These are phyloP conservation scores for Xylariaceae sp. DNA, from an alignment of 2,329 filamentous ascomycete species.

Conservation along the genomic window DNA sequence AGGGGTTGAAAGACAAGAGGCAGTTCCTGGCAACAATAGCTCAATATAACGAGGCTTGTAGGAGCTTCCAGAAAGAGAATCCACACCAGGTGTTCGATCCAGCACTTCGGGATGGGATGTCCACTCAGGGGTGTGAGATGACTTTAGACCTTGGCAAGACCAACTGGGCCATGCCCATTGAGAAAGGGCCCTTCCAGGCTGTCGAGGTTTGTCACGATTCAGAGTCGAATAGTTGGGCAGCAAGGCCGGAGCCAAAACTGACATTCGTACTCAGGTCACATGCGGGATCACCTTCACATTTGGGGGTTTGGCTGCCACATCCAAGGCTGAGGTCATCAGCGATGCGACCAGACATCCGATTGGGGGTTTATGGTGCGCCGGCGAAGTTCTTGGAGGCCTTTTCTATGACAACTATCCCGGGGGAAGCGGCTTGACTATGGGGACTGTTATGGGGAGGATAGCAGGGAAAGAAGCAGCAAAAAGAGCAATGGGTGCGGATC, in stretches of 20 bases:
- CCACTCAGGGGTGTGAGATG: slow-evolving; percentile 48
- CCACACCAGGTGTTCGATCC: slow-evolving; percentile 50
- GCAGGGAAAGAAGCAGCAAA: slow-evolving; percentile 34
- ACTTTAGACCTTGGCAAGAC: slow-evolving; percentile 51
- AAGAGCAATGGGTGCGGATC: slow-evolving; percentile 1
- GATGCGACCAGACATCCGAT: slow-evolving; percentile 40
- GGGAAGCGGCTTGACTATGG: slow-evolving; percentile 57
- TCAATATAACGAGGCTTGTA: slow-evolving; percentile 56
- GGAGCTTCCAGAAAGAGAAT: slow-evolving; percentile 40
- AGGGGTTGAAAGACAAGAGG: slow-evolving; percentile 41
- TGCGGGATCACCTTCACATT: slow-evolving; percentile 68
- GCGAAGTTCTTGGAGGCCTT: slow-evolving; percentile 63
- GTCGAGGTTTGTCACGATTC: too few species aligned
- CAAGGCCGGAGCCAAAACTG: too few species aligned
- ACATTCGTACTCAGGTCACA: slow-evolving; percentile 21
- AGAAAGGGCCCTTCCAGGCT: slow-evolving; percentile 54
- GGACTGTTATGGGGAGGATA: slow-evolving; percentile 46
- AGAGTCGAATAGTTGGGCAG: too few species aligned
- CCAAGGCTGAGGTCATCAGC: slow-evolving; percentile 49
- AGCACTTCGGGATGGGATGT: slow-evolving; percentile 55
- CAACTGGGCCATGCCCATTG: slow-evolving; percentile 61
- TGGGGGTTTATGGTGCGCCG: slow-evolving; percentile 54
- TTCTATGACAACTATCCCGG: slow-evolving; percentile 63
- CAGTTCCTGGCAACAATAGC: slow-evolving; percentile 48
- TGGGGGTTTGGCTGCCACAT: slow-evolving; percentile 55